Conservation (phyloP, 2,329 filamentous ascomycete species). For the Cordyceps tenuipes region DNA sequence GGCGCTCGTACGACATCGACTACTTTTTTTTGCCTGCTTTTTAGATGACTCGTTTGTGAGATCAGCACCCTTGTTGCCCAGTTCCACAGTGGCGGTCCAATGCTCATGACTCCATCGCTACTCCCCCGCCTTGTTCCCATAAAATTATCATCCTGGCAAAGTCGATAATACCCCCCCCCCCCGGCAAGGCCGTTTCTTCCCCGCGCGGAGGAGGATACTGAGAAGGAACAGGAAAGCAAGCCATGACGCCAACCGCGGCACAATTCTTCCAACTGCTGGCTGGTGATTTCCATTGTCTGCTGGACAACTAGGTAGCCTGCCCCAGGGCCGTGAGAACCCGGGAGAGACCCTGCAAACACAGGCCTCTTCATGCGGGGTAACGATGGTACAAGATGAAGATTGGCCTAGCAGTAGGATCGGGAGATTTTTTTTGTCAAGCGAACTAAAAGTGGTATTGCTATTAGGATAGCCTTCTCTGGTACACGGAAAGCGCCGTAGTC, state of each 20-base stretch:
- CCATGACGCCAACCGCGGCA: conserved; percentile 7
- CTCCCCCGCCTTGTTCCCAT: not conserved
- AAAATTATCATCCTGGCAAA: not conserved
- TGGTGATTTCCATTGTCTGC: not conserved
- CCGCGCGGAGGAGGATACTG: not conserved
- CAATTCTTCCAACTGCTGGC: not conserved
- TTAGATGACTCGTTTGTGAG: conserved; percentile 3
- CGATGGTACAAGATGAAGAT: not conserved
- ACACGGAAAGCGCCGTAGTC: too few relatives aligned
- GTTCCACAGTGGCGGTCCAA: not conserved
- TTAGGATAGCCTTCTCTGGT: too few relatives aligned
- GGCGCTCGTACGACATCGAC: conserved; percentile 2
- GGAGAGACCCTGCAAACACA: not conserved
- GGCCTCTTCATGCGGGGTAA: not conserved
- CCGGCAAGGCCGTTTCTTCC: not conserved
- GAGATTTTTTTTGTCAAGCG: not conserved
- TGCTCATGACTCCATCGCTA: not conserved
- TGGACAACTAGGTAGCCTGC: not conserved
- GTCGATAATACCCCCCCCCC: not conserved
- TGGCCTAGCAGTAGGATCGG: not conserved
- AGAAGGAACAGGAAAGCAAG: not conserved
- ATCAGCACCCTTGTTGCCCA: not conserved
- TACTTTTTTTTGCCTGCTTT: not conserved
- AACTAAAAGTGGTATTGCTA: not conserved
- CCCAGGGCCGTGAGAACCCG: not conserved